Evolutionary conservation across 257 asterid genomes (phyloP).

Genomic region (Solanum pinnatisectum): DNA sequence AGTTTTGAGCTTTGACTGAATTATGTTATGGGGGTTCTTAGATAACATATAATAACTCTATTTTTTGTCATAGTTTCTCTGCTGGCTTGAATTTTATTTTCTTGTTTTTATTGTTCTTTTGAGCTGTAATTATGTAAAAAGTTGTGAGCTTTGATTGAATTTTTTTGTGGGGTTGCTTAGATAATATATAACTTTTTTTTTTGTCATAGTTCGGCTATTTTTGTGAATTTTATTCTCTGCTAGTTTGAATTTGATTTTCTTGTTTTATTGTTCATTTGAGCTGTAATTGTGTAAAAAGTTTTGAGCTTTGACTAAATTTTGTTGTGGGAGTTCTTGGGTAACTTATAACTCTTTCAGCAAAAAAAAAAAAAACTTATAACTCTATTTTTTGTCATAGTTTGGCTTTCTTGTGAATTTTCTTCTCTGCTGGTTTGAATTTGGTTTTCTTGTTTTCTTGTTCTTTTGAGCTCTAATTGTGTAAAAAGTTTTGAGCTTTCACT

Average conservation of each 20-base stretch:
- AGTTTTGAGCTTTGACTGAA: background rate
- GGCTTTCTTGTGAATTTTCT: background rate
- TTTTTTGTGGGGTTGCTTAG: conserved; percentile 21
- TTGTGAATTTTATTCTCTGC: background rate
- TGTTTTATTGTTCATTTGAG: background rate
- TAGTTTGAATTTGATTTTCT: background rate
- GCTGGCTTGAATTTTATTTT: background rate
- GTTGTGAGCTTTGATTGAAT: background rate
- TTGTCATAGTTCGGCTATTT: background rate
- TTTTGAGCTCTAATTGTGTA: background rate
- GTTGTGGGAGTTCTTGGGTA: background rate
- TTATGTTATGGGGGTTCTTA: conserved; percentile 10
- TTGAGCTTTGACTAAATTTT: background rate
- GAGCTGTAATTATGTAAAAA: background rate
- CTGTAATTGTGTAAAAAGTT: background rate
- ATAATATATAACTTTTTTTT: conserved; percentile 25
- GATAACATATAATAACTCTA: conserved; percentile 38
- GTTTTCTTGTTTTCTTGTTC: background rate
- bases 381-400: background rate
- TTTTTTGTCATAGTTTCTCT: background rate
- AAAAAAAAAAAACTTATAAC: no score
- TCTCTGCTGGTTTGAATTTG: background rate
- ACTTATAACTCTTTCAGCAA: no score
- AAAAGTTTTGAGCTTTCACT: background rate
- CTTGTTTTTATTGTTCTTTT: background rate